Base-by-base conservation (phyloP, 306 rosid genomes). In the Erythrophleum fordii region DNA sequence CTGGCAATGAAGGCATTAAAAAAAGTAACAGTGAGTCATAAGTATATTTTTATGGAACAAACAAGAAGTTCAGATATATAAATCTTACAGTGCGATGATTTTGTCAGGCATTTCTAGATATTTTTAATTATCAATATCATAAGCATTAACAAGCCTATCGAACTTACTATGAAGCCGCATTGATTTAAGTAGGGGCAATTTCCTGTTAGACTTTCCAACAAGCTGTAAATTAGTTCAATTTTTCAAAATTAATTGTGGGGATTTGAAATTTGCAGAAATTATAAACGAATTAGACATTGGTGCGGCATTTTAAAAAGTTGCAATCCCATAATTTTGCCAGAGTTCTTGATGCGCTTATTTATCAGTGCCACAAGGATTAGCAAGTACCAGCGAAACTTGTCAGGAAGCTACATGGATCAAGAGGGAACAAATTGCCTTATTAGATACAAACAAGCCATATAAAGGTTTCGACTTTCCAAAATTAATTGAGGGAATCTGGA, bases 111-210 rank as follows among this genome's bases (percentile, higher is more conserved):
- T 81, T 39, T 51, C 28, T 3, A 0, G 39, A 66, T 64, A 56
- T 56, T 56, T 20, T 51, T 53, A 66, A 66, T 48, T 11, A 44
- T 9, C 25, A 31, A 55, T 20, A 39, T 77, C 73, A 61, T 77
- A 49, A 82, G 61, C 68, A 79, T 79, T n/a, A 31, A 69, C 39
- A 49, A 23, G 61, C 82, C 69, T 37, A n/a, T 60, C 53, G 76
- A 42, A 55, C 64, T 20, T 26, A 26, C 67, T 34, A 77, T 39
- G 61, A 18, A 34, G 28, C 41, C 37, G 18, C 26, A 39, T 34
- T 69, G 37, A 68, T 58, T 37, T 45, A 58, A 35, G 28, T 56
- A 12, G 41, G 44, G 37, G 37, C 31, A 37, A 18, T 35, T 69
- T 58, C 41, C 28, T 17, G 23, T 59, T n/a, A 69, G 9, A 25